Evolutionary conservation across 2,329 filamentous ascomycete species (phyloP).

Genomic region (Ceratocystis destructans): DNA sequence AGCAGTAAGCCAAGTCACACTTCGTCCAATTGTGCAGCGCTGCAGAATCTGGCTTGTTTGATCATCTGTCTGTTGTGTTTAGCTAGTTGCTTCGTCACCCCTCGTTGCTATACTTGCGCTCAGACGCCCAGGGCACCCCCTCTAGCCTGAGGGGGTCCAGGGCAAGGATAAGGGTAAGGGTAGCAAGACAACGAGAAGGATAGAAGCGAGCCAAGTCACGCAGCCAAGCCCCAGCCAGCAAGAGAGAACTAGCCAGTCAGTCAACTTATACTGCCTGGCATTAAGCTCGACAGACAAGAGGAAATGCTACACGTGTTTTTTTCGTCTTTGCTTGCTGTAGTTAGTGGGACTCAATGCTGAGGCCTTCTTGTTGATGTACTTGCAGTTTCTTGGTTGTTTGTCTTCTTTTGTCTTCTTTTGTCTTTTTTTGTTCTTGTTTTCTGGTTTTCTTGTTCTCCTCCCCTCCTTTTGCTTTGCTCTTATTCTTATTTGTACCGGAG

Average conservation of each 20-base stretch:
- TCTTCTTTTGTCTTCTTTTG: neutral
- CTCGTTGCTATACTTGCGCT: neutral
- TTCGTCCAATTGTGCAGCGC: neutral
- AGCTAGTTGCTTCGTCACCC: neutral
- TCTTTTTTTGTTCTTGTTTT: neutral
- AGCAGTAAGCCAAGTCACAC: neutral
- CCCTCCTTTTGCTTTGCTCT: neutral
- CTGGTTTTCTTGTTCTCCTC: neutral
- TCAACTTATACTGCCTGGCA: neutral
- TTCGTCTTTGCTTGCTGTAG: neutral
- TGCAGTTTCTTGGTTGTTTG: neutral
- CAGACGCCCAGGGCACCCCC: neutral
- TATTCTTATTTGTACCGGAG: neutral
- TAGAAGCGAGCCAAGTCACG: neutral
- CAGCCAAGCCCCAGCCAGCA: neutral
- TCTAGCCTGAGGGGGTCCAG: neutral
- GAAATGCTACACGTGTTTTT: slow-evolving; percentile 3
- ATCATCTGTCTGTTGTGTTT: slow-evolving; percentile 1
- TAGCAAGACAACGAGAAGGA: neutral
- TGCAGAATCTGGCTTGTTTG: neutral
- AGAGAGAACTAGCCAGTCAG: neutral
- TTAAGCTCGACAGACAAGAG: neutral
- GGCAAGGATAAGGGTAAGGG: neutral
- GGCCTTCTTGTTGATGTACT: no score
- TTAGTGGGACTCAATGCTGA: neutral